Evolutionary conservation across 345 rosid genomes (phyloP), one percentile per base, ranked within the genome.

Genomic region (Moricandia arvensis): DNA sequence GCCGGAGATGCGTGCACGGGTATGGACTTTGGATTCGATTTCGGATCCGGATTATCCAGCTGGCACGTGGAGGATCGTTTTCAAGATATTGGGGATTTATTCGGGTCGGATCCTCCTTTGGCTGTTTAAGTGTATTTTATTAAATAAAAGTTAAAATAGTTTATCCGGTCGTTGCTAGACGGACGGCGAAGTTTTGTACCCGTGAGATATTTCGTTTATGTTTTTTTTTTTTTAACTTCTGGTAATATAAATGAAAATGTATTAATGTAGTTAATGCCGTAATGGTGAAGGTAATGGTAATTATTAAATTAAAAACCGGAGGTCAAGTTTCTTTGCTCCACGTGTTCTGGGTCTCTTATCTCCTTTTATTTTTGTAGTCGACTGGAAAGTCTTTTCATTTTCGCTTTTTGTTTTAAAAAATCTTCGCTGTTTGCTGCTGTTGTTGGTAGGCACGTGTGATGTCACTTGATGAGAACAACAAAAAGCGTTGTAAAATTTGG

Each of bases 31-130:
- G 91, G 81, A 18, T 79, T 80, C 57, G 90, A 75, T 43, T 80
- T 81, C 67, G 93, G 85, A 9, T 75, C 78, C 68, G 85, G 89
- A 49, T 75, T 79, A 24, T 81, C 91, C 15, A 83, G 59, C 59
- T 90, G 89, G 88, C 77, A 68, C 15, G 57, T 63, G 35, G 86
- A 87, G 0, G 93, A 90, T 71, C 83, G 80, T 68, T 83, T 91
- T 69, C 97, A 82, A 79, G 97, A 91, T 63, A 85, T 90, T 61
- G 97, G 87, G 4, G 98, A 91, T 41, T 7, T 94, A 43, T 83
- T 91, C 81, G 88, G 87, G 82, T 87, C 88, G 81, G 98, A 94
- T 82, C 79, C 94, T 67, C 77, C 78, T n/a, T 59, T 85, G 10
- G 80, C 89, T 34, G 63, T 82, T 54, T 91, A 79, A 57, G 35